Conservation (phyloP, 371 early-diverging fungal species). For the Furculomyces boomerangus region DNA sequence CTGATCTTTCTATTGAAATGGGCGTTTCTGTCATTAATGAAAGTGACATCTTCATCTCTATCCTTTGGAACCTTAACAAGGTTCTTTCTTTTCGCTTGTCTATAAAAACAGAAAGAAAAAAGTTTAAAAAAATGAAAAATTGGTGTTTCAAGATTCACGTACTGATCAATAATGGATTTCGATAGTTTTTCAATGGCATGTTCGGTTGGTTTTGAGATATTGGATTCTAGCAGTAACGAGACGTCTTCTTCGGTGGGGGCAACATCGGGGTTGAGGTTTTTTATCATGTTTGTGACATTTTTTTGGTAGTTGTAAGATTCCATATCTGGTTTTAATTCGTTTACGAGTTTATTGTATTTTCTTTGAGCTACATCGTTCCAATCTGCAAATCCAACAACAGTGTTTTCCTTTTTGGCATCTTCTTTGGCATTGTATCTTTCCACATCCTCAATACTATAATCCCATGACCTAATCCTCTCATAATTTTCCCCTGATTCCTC, state of each 20-base stretch:
- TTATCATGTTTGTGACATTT: slow-evolving; percentile 9
- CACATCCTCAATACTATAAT: slow-evolving; percentile 71
- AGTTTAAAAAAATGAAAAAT: slow-evolving; percentile 1
- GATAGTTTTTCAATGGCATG: slow-evolving; percentile 58
- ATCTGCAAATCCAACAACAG: slow-evolving; percentile 72
- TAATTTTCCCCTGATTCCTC: slow-evolving; percentile 30
- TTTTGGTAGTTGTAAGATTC: slow-evolving; percentile 50
- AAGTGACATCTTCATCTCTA: slow-evolving; percentile 72
- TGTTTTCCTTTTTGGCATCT: slow-evolving; percentile 37
- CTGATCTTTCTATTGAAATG: slow-evolving; percentile 89
- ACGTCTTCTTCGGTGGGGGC: slow-evolving; percentile 3
- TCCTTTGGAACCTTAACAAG: slow-evolving; percentile 21
- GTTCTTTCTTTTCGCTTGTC: neutral
- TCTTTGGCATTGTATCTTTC: slow-evolving; percentile 72
- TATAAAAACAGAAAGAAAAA: slow-evolving; percentile 3
- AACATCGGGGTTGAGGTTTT: neutral
- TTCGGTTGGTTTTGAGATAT: slow-evolving; percentile 28
- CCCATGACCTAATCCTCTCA: slow-evolving; percentile 61
- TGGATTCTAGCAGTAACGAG: neutral
- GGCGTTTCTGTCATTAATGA: slow-evolving; percentile 90
- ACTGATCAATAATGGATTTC: slow-evolving; percentile 57
- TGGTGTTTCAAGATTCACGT: slow-evolving; percentile 16
- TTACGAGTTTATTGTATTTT: slow-evolving; percentile 61
- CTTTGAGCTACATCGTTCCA: slow-evolving; percentile 69
- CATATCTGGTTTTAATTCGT: slow-evolving; percentile 69